Evolutionary conservation across 139 green algal genomes (phyloP).

Genomic region (Chlamydomonas eustigma): DNA sequence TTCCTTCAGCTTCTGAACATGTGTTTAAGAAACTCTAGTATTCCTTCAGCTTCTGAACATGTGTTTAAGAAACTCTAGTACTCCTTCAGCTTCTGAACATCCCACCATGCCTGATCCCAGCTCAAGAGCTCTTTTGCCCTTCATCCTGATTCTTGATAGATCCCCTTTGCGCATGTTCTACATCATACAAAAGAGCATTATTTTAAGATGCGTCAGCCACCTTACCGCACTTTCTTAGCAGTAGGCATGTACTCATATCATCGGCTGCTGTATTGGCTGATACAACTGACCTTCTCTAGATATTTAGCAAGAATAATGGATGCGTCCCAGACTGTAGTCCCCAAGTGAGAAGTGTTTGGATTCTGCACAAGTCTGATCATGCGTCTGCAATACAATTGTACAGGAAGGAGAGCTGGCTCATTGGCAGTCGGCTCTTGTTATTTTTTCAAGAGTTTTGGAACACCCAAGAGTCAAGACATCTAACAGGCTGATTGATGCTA

Average conservation of each 20-base stretch:
- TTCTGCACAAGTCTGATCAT: conserved; percentile 35
- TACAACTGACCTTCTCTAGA: conserved; percentile 67
- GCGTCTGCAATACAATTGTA: background rate
- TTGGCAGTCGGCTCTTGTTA: background rate
- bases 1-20: too few species aligned
- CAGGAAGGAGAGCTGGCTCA: background rate
- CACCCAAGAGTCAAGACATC: background rate
- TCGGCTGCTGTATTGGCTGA: background rate
- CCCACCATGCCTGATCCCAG: conserved; percentile 78
- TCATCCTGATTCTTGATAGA: conserved; percentile 54
- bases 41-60: too few species aligned
- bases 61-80: too few species aligned
- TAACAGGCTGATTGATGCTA: background rate
- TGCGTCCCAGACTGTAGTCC: conserved; percentile 90
- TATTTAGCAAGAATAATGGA: conserved; percentile 90
- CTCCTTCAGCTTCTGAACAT: background rate
- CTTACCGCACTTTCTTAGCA: background rate
- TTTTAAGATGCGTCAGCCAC: background rate
- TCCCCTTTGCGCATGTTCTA: conserved; percentile 75
- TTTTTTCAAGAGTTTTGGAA: background rate
- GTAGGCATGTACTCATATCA: background rate
- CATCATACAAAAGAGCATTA: background rate
- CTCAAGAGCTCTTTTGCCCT: conserved; percentile 72
- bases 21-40: too few species aligned
- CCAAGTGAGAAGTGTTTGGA: conserved; percentile 74